Percentiles rank a stretch among this genome's conserved stretches.
phyloP scores from a whole-genome alignment of 2,329 filamentous ascomycete genomes.

The Paradendryphiella salina region DNA sequence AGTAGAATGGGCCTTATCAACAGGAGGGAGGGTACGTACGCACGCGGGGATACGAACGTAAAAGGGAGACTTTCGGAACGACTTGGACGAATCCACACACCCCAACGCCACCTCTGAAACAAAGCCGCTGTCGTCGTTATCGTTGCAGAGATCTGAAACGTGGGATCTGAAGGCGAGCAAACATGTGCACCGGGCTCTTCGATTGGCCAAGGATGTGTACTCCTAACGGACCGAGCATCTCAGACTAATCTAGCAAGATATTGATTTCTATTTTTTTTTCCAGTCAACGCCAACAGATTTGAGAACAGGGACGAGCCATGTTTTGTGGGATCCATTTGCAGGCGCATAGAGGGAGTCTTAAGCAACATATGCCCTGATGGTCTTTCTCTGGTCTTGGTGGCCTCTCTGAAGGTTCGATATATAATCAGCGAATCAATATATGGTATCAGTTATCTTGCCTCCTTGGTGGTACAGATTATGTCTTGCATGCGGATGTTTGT shows the following conservation, averaged over 20 bases:
- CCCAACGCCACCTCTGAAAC: neutral
- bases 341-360: neutral
- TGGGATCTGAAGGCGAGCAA: neutral
- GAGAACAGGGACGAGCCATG: neutral
- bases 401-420: neutral
- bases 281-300: neutral
- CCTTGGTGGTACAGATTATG: neutral
- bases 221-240: neutral
- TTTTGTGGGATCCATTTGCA: neutral
- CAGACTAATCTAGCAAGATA: constrained; percentile 2
- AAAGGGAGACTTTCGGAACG: neutral
- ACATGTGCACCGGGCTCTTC: constrained; percentile 4
- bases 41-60: neutral
- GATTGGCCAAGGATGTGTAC: neutral
- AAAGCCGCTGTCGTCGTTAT: neutral
- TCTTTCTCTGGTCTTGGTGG: neutral
- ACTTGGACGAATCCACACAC: neutral
- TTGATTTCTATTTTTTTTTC: neutral
- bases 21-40: neutral
- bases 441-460: neutral
- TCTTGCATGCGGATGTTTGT: neutral
- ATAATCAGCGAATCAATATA: neutral
- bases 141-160: neutral
- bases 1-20: neutral
- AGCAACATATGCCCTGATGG: neutral